phyloP scores from a whole-genome alignment of 2,329 filamentous ascomycete genomes.

The Elsinoe perseae region DNA sequence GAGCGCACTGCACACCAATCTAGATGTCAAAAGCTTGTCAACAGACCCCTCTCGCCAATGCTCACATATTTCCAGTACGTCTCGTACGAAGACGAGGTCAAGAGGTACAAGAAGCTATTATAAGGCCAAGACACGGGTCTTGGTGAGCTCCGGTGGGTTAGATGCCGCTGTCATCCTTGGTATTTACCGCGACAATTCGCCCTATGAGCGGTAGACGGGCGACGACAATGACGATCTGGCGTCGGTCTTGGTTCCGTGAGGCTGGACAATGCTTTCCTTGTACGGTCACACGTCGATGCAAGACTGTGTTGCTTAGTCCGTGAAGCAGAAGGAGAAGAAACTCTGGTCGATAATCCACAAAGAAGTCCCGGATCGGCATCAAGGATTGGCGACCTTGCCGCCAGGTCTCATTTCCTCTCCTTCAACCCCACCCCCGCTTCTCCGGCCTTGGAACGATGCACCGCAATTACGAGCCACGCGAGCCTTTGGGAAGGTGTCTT shows the following conservation, averaged over 20 bases:
- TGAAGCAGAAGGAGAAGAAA: neutral
- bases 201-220: neutral
- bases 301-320: neutral
- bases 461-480: neutral
- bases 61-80: neutral
- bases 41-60: neutral
- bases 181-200: neutral
- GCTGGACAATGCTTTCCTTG: neutral
- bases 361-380: conserved; percentile 1
- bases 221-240: neutral
- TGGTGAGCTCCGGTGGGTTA: neutral
- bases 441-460: neutral
- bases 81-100: neutral
- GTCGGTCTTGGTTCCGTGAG: neutral
- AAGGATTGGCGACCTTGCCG: neutral
- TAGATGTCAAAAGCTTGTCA: neutral
- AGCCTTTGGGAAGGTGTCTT: conserved; percentile 11
- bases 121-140: neutral
- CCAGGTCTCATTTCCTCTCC: neutral
- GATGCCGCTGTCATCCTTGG: neutral
- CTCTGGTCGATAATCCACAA: neutral
- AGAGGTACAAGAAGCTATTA: neutral
- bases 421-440: conserved; percentile 11
- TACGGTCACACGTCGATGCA: neutral
- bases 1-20: neutral